A percentile compares a stretch with the other conserved stretches of the same genome.
These are phyloP conservation scores for Mycena floridula DNA, from an alignment of 768 basidiomycete genomes.

Conservation along the genomic window DNA sequence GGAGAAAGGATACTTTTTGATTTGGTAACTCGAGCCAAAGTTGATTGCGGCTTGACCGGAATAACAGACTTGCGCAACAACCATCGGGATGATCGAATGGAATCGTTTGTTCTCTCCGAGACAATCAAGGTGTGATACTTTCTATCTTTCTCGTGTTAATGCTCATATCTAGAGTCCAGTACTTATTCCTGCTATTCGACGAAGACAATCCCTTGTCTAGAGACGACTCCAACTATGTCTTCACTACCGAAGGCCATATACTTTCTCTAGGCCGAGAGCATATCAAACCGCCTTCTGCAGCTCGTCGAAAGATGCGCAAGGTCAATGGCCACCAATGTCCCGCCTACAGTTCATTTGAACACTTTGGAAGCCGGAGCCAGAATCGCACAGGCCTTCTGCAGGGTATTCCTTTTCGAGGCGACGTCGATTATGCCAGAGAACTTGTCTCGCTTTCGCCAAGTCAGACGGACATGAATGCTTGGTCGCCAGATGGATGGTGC, in stretches of 20 bases:
- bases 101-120: constrained; percentile 92
- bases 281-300: constrained; percentile 50
- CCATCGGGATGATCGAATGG: constrained; percentile 89
- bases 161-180: constrained; percentile 42
- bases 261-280: constrained; percentile 55
- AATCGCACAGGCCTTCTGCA: constrained; percentile 44
- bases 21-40: constrained; percentile 65
- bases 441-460: constrained; percentile 52
- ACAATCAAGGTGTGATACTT: constrained; percentile 69
- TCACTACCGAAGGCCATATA: constrained; percentile 94
- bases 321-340: constrained; percentile 73
- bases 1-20: constrained; percentile 82
- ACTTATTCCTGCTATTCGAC: constrained; percentile 89
- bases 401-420: constrained; percentile 66
- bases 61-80: constrained; percentile 76
- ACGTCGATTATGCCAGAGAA: constrained; percentile 76
- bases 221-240: constrained; percentile 82
- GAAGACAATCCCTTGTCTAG: constrained; percentile 69
- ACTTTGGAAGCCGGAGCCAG: constrained; percentile 23
- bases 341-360: constrained; percentile 46
- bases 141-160: constrained; percentile 1
- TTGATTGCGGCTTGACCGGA: constrained; percentile 81
- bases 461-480: constrained; percentile 45
- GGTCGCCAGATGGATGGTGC: constrained; percentile 74
- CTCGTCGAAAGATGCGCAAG: constrained; percentile 54